These are phyloP conservation scores for Biscutella laevigata DNA, from an alignment of 441 rosid species.

Conservation along the genomic window DNA sequence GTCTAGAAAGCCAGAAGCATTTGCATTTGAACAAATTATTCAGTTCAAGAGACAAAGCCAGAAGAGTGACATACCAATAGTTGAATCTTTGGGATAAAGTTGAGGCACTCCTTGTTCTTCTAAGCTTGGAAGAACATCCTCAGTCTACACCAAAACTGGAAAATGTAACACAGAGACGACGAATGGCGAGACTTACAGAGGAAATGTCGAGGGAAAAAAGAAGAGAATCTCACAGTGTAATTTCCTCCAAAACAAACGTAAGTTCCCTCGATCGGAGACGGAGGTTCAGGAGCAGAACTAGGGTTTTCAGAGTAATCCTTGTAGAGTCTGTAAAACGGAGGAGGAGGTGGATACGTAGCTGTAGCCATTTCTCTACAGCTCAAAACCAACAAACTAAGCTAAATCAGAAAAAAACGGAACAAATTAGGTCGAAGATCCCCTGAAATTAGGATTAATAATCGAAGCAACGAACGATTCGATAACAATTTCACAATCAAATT, in stretches of 20 bases:
- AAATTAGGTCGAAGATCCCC: background rate
- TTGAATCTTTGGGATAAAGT: constrained; percentile 68
- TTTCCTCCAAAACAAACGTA: constrained; percentile 61
- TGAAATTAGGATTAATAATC: background rate
- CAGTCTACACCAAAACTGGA: constrained; percentile 41
- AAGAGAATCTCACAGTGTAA: constrained; percentile 56
- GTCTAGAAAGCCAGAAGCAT: background rate
- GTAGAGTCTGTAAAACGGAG: constrained; percentile 81
- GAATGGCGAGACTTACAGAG: background rate
- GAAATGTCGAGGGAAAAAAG: background rate
- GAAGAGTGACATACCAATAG: constrained; percentile 43
- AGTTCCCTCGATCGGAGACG: constrained; percentile 67
- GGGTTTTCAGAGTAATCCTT: constrained; percentile 64
- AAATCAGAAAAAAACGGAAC: background rate
- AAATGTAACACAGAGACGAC: background rate
- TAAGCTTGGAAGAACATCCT: constrained; percentile 87
- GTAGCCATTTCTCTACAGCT: constrained; percentile 55
- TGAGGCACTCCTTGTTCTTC: constrained; percentile 93
- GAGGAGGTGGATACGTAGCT: constrained; percentile 86
- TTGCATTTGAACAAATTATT: background rate
- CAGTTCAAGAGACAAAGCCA: background rate
- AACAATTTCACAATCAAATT: too few relatives aligned
- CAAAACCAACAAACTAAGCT: background rate
- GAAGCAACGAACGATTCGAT: background rate
- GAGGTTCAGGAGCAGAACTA: constrained; percentile 67